Evolutionary conservation across 192 early-diverging fungal species (phyloP), one percentile per base, ranked within the genome.

Genomic region (Coemansia reversa): DNA sequence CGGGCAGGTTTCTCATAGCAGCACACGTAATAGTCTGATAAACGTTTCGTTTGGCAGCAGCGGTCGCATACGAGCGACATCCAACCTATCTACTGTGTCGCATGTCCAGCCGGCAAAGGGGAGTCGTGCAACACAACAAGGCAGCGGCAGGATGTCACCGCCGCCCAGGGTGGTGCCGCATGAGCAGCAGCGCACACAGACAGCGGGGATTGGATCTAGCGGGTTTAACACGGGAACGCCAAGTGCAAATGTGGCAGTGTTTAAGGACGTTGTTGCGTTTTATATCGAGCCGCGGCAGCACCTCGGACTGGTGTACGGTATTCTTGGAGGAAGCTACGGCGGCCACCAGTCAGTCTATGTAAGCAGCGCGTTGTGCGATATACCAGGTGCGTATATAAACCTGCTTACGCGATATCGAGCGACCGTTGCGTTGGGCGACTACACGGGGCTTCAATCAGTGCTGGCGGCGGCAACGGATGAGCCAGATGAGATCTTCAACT

Each of bases 221-320:
- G 59, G 24, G 24, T 45, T 51, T 62, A 25, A 49, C 18, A 55
- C 25, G 7, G 51, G 42, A 32, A 67, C 71, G 25, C 66, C 62
- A 27, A 69, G 67, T 29, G 67, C 72, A 14, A 69, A 65, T 11
- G 67, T 65, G 20, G 67, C 61, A 2, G 67, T 65, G 35, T 65
- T 65, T 51, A 60, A 62, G 14, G 71, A 92, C 51, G 84, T 85
- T 2, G 63, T 92, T n/a, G 58, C 91, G 42, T 84, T 66, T 14
- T 86, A 87, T 74, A 76, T 93, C 23, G 93, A 94, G 57, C 90
- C 92, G 7, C 83, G 93, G 6, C 91, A 93, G 58, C 91, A 94
- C 60, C 76, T 91, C 42, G 93, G 93, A 6, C 70, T 94, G 18
- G 77, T 91, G 1, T 72, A 87, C 12, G 84, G 88, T 23, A 81